Conservation (phyloP, 1,284 basidiomycete genomes). For the Trichosporon ovoides region DNA sequence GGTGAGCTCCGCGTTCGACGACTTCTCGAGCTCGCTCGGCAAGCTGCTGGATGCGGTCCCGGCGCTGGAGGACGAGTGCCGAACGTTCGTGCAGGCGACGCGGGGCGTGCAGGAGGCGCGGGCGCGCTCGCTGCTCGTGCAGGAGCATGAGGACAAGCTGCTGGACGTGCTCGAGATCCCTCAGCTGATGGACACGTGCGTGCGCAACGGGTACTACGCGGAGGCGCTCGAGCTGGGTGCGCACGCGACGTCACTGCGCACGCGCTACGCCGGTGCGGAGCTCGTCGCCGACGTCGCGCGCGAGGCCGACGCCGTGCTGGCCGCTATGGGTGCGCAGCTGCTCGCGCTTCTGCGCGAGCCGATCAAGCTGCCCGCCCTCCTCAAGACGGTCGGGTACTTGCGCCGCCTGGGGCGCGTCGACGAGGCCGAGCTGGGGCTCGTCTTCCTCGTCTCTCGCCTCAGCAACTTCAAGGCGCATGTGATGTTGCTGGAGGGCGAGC, state of each 20-base stretch:
- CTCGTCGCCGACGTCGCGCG: slow-evolving; percentile 59
- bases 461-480: slow-evolving; percentile 54
- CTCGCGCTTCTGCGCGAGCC: slow-evolving; percentile 73
- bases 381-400: slow-evolving; percentile 79
- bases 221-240: slow-evolving; percentile 78
- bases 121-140: slow-evolving; percentile 67
- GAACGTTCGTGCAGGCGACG: slow-evolving; percentile 59
- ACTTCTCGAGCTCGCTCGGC: slow-evolving; percentile 61
- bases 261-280: slow-evolving; percentile 50
- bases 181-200: slow-evolving; percentile 80
- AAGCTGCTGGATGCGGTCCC: slow-evolving; percentile 64
- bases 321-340: slow-evolving; percentile 57
- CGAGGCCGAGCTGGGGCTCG: slow-evolving; percentile 62
- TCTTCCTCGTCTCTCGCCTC: slow-evolving; percentile 62
- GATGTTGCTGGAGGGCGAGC: slow-evolving; percentile 44
- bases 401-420: slow-evolving; percentile 65
- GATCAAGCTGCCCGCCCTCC: slow-evolving; percentile 79
- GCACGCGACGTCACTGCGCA: slow-evolving; percentile 57
- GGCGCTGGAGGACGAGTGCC: slow-evolving; percentile 62
- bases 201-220: slow-evolving; percentile 81
- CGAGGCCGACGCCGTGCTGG: slow-evolving; percentile 64
- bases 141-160: slow-evolving; percentile 85
- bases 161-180: slow-evolving; percentile 85
- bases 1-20: slow-evolving; percentile 61
- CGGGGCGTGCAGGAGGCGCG: slow-evolving; percentile 60